Base-by-base conservation (phyloP, 129 eudicot genomes). In the Centrapalus pauciflorus region DNA sequence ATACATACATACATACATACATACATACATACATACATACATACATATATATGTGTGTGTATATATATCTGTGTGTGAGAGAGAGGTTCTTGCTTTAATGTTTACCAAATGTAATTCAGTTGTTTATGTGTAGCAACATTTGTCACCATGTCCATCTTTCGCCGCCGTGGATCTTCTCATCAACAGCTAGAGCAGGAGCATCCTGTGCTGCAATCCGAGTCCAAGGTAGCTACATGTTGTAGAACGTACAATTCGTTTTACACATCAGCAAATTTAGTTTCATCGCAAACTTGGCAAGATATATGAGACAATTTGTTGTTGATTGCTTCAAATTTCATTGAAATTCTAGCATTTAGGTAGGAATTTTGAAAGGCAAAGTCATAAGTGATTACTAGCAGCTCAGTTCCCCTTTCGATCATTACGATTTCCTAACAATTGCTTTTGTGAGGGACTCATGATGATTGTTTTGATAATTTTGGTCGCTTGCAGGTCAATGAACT, bases 401-500 rank as follows among this genome's bases (percentile, higher is more conserved):
- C 5, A 41, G 2, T 41, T 41, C 50, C 19, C 38, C 38, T 12
- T 58, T 29, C 12, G 43, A 2, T 5, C 6, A 20, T n/a, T 35
- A 20, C 23, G 21, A 1, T 32, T 7, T 69, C 25, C 12, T 28
- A 11, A 25, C 23, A 13, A 12, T 7, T 21, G 3, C 4, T 12
- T 41, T 43, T 24, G 21, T 14, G 32, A 17, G 45, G 8, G 24
- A 41, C 45, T 66, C 58, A 12, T 67, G 21, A 33, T 50, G 11
- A 33, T 23, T 52, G 63, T 9, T 37, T 38, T 40, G 58, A 4
- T 64, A 29, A n/a, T 43, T 17, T 33, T 65, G 72, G 59, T 74
- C 4, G 23, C 55, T n/a, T 30, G 66, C 77, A 91, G 97, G 79
- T 87, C 54, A 69, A 56, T 64, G 88, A 83, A 64, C 83, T 91